Percentiles rank a stretch among this genome's conserved stretches.
Evolutionary conservation across 2,329 filamentous ascomycete genomes (phyloP).

Genomic region (Neopestalotiopsis sp.): DNA sequence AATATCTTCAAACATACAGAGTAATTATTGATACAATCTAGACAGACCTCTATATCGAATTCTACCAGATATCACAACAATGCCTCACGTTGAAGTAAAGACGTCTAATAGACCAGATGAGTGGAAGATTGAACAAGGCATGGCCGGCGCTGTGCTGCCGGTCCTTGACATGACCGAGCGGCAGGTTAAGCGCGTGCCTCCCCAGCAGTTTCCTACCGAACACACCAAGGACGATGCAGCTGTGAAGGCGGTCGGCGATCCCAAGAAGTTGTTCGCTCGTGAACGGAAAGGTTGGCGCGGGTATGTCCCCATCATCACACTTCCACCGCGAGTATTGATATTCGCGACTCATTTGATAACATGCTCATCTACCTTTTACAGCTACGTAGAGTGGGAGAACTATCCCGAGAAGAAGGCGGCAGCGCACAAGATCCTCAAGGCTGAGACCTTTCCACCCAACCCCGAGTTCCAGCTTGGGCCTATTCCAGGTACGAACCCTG

Average conservation of each 20-base stretch:
- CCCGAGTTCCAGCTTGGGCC: constrained; percentile 63
- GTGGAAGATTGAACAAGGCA: constrained; percentile 59
- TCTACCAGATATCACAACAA: not conserved
- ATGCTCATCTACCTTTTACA: not conserved
- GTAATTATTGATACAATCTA: not conserved
- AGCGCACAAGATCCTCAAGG: constrained; percentile 59
- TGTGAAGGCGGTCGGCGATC: constrained; percentile 46
- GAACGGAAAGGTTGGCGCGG: constrained; percentile 30
- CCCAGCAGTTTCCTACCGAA: constrained; percentile 32
- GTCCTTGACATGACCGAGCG: constrained; percentile 51
- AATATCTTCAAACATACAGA: not conserved
- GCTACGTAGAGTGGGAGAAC: constrained; percentile 64
- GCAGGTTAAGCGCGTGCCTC: constrained; percentile 36
- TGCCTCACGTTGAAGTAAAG: not conserved
- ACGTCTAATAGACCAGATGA: constrained; percentile 44
- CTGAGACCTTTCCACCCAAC: constrained; percentile 54
- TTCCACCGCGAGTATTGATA: not conserved
- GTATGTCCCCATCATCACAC: constrained; percentile 50
- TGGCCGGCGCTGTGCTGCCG: constrained; percentile 50
- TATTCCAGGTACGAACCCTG: constrained; percentile 62
- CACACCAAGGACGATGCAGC: constrained; percentile 47
- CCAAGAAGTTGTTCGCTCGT: constrained; percentile 12
- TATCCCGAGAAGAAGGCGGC: constrained; percentile 71
- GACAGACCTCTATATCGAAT: not conserved
- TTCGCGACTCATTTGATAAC: not conserved